These are phyloP conservation scores for Arachnopeziza araneosa DNA, from an alignment of 2,329 filamentous ascomycete genomes.

Conservation along the genomic window DNA sequence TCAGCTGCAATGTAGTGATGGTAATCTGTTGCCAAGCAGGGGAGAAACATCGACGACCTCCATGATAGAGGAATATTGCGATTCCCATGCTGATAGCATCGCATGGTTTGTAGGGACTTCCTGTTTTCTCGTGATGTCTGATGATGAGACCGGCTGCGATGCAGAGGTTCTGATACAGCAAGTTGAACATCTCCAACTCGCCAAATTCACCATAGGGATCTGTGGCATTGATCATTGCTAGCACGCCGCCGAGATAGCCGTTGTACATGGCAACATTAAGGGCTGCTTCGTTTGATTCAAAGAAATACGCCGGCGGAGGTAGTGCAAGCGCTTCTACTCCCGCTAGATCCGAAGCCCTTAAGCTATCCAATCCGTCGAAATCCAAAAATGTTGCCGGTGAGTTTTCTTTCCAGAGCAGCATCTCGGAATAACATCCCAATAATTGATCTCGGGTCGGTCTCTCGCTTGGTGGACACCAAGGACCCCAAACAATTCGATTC, in stretches of 20 bases:
- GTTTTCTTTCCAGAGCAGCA: conserved; percentile 14
- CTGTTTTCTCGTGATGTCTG: background rate
- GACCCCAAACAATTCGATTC: conserved; percentile 14
- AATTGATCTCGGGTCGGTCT: conserved; percentile 13
- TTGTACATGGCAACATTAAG: conserved; percentile 15
- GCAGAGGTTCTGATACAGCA: conserved; percentile 15
- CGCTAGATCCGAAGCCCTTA: background rate
- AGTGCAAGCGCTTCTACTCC: background rate
- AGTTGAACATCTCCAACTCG: conserved; percentile 13
- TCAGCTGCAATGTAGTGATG: conserved; percentile 9
- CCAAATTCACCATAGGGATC: conserved; percentile 1
- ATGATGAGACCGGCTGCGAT: conserved; percentile 10
- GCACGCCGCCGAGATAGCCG: conserved; percentile 11
- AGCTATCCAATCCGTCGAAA: background rate
- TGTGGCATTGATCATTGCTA: conserved; percentile 13
- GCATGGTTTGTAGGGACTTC: conserved; percentile 15
- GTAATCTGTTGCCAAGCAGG: conserved; percentile 17
- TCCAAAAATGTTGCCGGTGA: conserved; percentile 14
- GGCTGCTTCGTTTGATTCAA: conserved; percentile 11
- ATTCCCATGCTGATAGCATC: conserved; percentile 18
- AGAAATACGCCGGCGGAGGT: conserved; percentile 2
- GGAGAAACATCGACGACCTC: conserved; percentile 18
- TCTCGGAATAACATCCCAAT: conserved; percentile 14
- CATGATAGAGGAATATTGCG: conserved; percentile 14
- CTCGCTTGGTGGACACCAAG: conserved; percentile 14